Evolutionary conservation across 2,329 filamentous ascomycete species (phyloP), one percentile per base, ranked within the genome.

Genomic region (Aquanectria penicillioides): DNA sequence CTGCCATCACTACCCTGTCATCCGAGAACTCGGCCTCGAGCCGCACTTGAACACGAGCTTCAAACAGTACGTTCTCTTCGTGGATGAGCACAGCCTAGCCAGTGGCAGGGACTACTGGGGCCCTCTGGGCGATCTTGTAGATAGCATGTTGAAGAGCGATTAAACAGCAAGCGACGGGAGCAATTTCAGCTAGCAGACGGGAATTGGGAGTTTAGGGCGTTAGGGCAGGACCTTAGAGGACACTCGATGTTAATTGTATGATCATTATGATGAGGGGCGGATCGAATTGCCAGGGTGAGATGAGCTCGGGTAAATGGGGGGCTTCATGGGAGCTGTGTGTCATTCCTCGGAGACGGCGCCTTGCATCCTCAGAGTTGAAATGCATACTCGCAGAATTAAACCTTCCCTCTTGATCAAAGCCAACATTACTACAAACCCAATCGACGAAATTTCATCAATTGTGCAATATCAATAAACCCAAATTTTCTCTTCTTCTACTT

Each of bases 11-110:
- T 99, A 99, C 79, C 94, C 94, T 29, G 94, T 99, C 66, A 90
- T 99, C 68, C 91, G 96, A 58, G 93, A 97, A 75, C 86, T 99
- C 33, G 95, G 95, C 18, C 86, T 99, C 57, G 95, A 99, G 78
- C 94, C 96, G 38, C 95, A 99, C 77, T 86, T 99, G 66, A 99
- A 99, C 80, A 99, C 95, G 12, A 97, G 93, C 79, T 99, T 99
- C 87, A 99, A 99, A 85, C 95, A 99, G 78, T 99, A 98, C 73
- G 95, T 99, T 62, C 86, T 99, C 58, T 99, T 99, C 78, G 93
- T 99, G 68, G 94, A 99, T 76, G 96, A 99, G 83, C 95, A 98
- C 78, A 89, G 87, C 67, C 80, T 99, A 68, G 93, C 93, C 23
- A 96, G 89, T 72, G 95, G 94, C 47, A 94, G 97, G 78, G 95